Evolutionary conservation across 495 filamentous ascomycete species (phyloP), one percentile per base, ranked within the genome.

Genomic region (Aspergillus homomorphus): DNA sequence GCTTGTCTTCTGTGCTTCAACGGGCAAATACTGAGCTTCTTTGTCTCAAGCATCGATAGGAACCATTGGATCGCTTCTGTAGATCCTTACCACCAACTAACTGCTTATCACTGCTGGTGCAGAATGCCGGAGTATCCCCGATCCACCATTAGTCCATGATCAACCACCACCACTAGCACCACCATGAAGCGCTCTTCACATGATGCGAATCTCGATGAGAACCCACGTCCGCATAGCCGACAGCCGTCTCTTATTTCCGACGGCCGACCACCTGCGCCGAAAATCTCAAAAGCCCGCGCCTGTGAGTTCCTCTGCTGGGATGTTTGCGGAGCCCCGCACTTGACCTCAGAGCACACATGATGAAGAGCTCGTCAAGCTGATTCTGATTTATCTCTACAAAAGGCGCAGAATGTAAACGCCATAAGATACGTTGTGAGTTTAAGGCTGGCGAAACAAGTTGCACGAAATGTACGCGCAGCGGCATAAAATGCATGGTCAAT

Each of bases 341-440:
- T 14, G 28, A 42, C 5, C 15, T 21, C 16, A 42, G 22, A 30
- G 22, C 22, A 0, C 50, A 8, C 38, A 21, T 30, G 9, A 12
- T 52, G 22, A 4, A 53, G 6, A 24, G 20, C 33, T 19, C 9
- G 2, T 12, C 24, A 38, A 45, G 21, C 10, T 43, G 21, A 44
- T 28, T 12, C 26, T 23, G 23, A 48, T 16, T 33, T 18, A 16
- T 19, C n/a, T n/a, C n/a, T 51, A 19, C 19, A 21, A 26, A 54
- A 79, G 76, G 76, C 56, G 76, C 76, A 10, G 76, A 79, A 55
- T 79, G 76, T 49, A 79, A 79, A 56, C 70, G 76, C 38, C 76
- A 79, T 59, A 79, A 79, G 54, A 79, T 79, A 53, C 74, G 74
- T 48, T 79, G 76, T 56, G 76, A 79, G 55, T 75, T 79, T 57